A percentile compares a stretch with the other conserved stretches of the same genome.
phyloP scores from a whole-genome alignment of 805 yeast genomes.

The Candida silvatica region DNA sequence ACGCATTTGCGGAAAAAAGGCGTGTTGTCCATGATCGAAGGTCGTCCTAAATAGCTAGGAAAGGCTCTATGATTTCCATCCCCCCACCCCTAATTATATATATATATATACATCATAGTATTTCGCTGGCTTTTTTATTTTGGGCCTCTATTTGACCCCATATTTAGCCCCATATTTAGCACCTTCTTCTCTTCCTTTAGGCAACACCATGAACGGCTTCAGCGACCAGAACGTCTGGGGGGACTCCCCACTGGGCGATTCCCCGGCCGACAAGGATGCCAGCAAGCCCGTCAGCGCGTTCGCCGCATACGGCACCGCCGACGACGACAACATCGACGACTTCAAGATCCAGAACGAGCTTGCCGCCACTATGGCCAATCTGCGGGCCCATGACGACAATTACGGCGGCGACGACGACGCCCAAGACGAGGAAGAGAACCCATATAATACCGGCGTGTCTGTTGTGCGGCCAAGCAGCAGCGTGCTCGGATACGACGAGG shows the following conservation, averaged over 20 bases:
- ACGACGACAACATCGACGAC: conserved; percentile 6
- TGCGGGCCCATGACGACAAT: conserved; percentile 3
- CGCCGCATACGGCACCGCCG: neutral
- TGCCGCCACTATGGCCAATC: conserved; percentile 13
- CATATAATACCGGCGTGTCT: neutral
- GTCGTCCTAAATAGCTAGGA: too few species aligned
- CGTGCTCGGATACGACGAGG: too few species aligned
- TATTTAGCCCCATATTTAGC: too few species aligned
- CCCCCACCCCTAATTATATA: too few species aligned
- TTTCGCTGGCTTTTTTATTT: too few species aligned
- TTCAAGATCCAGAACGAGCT: conserved; percentile 14
- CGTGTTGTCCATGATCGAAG: conserved; percentile 6
- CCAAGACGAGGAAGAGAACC: conserved; percentile 6
- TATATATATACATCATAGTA: too few species aligned
- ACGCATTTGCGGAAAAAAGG: conserved; percentile 36
- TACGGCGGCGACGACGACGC: conserved; percentile 5
- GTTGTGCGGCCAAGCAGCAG: neutral
- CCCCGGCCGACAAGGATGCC: neutral
- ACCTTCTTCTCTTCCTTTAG: conserved; percentile 1
- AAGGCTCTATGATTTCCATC: too few species aligned
- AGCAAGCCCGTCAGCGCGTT: neutral
- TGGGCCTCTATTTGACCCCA: too few species aligned
- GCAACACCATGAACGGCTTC: conserved; percentile 19
- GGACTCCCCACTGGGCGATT: conserved; percentile 33
- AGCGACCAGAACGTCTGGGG: conserved; percentile 38